A percentile compares a stretch with the other conserved stretches of the same genome.
Evolutionary conservation across 2,329 filamentous ascomycete species (phyloP).

Genomic region (Penicillium concentricum): DNA sequence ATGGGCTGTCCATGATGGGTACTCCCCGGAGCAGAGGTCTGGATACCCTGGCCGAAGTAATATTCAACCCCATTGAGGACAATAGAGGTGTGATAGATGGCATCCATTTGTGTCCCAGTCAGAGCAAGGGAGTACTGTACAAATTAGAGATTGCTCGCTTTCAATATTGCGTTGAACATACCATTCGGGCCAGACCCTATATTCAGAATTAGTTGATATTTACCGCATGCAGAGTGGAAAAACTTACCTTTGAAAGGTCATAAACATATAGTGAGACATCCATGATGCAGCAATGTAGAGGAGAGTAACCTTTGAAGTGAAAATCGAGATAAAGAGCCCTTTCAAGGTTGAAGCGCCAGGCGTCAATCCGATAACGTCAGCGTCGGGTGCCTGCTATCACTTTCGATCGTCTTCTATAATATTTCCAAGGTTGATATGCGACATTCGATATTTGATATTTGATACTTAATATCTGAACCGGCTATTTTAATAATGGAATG

Average conservation of each 20-base stretch:
- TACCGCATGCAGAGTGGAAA: slow-evolving; percentile 18
- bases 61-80: slow-evolving; percentile 84
- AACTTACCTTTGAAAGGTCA: slow-evolving; percentile 63
- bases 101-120: slow-evolving; percentile 74
- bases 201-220: slow-evolving; percentile 19
- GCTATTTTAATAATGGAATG: not conserved
- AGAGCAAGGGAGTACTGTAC: slow-evolving; percentile 56
- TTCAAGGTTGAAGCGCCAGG: slow-evolving; percentile 8
- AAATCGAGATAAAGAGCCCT: not conserved
- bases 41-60: slow-evolving; percentile 83
- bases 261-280: slow-evolving; percentile 77
- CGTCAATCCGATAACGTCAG: slow-evolving; percentile 31
- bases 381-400: slow-evolving; percentile 11
- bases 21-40: slow-evolving; percentile 73
- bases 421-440: not conserved
- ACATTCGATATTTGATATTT: not conserved
- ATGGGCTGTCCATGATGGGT: slow-evolving; percentile 87
- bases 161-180: slow-evolving; percentile 25
- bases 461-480: too few species aligned
- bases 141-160: slow-evolving; percentile 14
- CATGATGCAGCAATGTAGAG: slow-evolving; percentile 48
- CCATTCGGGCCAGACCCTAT: slow-evolving; percentile 56
- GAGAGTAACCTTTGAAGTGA: not conserved
- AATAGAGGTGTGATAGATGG: slow-evolving; percentile 92
- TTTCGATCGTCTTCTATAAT: slow-evolving; percentile 22